Evolutionary conservation across 2,329 filamentous ascomycete species (phyloP).

Genomic region (Neofusicoccum ribis): DNA sequence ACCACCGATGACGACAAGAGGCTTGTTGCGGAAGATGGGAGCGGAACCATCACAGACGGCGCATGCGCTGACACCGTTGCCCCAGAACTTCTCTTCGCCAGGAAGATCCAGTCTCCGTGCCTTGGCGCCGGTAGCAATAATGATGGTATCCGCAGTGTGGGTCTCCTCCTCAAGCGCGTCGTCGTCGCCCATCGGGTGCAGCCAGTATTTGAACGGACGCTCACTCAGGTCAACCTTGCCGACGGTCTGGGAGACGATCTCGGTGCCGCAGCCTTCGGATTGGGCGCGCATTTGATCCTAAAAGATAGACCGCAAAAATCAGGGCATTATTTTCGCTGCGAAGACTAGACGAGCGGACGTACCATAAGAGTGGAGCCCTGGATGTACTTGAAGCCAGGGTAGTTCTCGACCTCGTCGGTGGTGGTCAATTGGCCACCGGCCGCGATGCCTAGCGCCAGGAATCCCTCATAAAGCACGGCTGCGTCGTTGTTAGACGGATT

Average conservation of each 20-base stretch:
- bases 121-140: slow-evolving; percentile 93
- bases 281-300: slow-evolving; percentile 88
- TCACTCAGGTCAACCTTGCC: slow-evolving; percentile 78
- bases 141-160: slow-evolving; percentile 87
- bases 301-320: slow-evolving; percentile 22
- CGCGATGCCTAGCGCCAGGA: slow-evolving; percentile 95
- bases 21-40: slow-evolving; percentile 96
- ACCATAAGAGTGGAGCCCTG: slow-evolving; percentile 87
- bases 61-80: slow-evolving; percentile 92
- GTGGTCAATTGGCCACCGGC: slow-evolving; percentile 96
- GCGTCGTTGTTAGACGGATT: slow-evolving; percentile 26
- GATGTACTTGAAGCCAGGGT: slow-evolving; percentile 89
- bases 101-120: slow-evolving; percentile 78
- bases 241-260: slow-evolving; percentile 91
- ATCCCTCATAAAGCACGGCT: slow-evolving; percentile 94
- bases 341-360: slow-evolving; percentile 26
- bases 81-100: slow-evolving; percentile 96
- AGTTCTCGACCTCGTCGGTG: slow-evolving; percentile 98
- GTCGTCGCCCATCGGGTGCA: slow-evolving; percentile 72
- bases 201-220: slow-evolving; percentile 87
- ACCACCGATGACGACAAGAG: slow-evolving; percentile 90
- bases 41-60: slow-evolving; percentile 97
- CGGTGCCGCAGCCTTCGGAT: slow-evolving; percentile 87
- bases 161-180: slow-evolving; percentile 67
- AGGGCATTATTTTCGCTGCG: neutral